Evolutionary conservation across 768 basidiomycete species (phyloP).

Genomic region (Lanmaoa pseudosensibilis): DNA sequence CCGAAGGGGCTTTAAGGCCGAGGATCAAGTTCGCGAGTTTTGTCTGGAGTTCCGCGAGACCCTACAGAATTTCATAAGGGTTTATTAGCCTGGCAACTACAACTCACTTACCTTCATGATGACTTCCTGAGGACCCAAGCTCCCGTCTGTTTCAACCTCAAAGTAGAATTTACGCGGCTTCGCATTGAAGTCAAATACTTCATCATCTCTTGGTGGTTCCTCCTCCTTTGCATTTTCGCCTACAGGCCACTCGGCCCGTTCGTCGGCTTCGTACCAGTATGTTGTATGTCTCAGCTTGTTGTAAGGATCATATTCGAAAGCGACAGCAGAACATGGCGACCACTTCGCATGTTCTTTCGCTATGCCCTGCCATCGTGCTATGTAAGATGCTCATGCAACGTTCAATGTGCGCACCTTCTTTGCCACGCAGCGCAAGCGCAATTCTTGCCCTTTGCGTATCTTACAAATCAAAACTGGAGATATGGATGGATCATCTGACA

Average conservation of each 20-base stretch:
- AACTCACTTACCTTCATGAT: slow-evolving; percentile 65
- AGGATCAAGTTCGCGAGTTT: slow-evolving; percentile 80
- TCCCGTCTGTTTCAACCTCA: slow-evolving; percentile 93
- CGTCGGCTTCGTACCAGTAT: slow-evolving; percentile 88
- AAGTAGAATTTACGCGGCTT: slow-evolving; percentile 91
- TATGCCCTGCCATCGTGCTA: slow-evolving; percentile 64
- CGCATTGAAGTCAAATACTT: slow-evolving; percentile 84
- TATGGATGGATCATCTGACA: slow-evolving; percentile 55
- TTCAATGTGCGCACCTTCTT: slow-evolving; percentile 69
- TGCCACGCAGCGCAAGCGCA: slow-evolving; percentile 81
- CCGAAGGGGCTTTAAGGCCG: slow-evolving; percentile 64
- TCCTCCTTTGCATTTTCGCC: slow-evolving; percentile 85
- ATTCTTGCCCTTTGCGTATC: slow-evolving; percentile 91
- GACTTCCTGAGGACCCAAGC: slow-evolving; percentile 84
- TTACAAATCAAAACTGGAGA: slow-evolving; percentile 85
- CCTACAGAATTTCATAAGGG: slow-evolving; percentile 41
- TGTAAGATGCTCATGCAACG: not conserved
- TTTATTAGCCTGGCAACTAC: not conserved
- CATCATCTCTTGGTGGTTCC: slow-evolving; percentile 75
- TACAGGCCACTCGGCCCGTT: slow-evolving; percentile 87
- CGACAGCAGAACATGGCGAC: slow-evolving; percentile 93
- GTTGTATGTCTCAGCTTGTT: slow-evolving; percentile 96
- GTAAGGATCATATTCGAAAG: slow-evolving; percentile 97
- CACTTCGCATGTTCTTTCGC: slow-evolving; percentile 99
- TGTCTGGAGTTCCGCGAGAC: slow-evolving; percentile 73